These are phyloP conservation scores for Curvularia hawaiiensis DNA, from an alignment of 2,329 filamentous ascomycete species.

Conservation along the genomic window DNA sequence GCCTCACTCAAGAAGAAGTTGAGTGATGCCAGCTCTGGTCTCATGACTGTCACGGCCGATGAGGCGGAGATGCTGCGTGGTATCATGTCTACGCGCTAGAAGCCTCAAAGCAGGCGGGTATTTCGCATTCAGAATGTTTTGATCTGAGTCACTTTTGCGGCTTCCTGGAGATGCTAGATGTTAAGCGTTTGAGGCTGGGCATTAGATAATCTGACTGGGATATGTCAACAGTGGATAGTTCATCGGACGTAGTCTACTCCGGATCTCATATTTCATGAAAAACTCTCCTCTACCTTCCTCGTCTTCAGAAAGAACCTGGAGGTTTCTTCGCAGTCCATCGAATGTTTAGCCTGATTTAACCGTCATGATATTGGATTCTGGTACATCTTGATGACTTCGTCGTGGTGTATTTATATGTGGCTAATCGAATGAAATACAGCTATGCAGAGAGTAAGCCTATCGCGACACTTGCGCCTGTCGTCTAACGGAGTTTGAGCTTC, in stretches of 20 bases:
- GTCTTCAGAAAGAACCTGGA: not conserved
- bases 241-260: not conserved
- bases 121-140: not conserved
- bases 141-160: not conserved
- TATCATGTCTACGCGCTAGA: not conserved
- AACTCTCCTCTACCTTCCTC: not conserved
- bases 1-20: slow-evolving; percentile 12
- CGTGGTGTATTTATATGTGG: not conserved
- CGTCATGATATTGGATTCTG: not conserved
- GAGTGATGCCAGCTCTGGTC: slow-evolving; percentile 5
- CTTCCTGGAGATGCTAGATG: not conserved
- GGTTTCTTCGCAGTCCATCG: not conserved
- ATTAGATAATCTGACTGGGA: not conserved
- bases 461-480: not conserved
- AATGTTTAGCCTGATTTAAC: not conserved
- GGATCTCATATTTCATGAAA: not conserved
- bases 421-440: not conserved
- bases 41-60: slow-evolving; percentile 12
- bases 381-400: not conserved
- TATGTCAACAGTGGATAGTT: not conserved
- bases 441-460: not conserved
- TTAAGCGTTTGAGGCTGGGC: not conserved
- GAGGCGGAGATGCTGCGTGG: slow-evolving; percentile 13
- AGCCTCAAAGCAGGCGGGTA: not conserved
- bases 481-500: not conserved